phyloP scores from a whole-genome alignment of 2,329 filamentous ascomycete species.

The Cladophialophora yegresii region DNA sequence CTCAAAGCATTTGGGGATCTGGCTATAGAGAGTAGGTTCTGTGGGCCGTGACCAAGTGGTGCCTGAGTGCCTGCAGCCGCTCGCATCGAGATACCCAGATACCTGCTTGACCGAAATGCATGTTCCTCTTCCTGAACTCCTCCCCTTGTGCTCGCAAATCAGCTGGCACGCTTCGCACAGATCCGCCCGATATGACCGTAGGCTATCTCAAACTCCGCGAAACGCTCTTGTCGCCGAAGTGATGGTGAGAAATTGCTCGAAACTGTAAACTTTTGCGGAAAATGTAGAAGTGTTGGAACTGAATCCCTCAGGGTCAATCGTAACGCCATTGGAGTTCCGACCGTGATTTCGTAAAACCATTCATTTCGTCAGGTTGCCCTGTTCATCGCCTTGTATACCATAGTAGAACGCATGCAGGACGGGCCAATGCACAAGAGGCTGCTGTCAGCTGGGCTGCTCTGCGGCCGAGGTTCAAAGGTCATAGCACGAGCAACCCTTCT shows the following conservation, averaged over 20 bases:
- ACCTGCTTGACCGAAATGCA: conserved; percentile 5
- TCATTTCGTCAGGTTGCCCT: conserved; percentile 29
- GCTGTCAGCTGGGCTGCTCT: conserved; percentile 1
- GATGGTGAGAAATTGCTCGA: neutral
- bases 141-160: neutral
- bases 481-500: neutral
- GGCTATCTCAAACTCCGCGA: conserved; percentile 11
- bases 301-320: neutral
- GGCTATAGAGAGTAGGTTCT: conserved; percentile 15
- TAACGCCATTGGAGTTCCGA: conserved; percentile 17
- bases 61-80: neutral
- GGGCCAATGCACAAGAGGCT: neutral
- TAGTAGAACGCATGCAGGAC: neutral
- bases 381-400: neutral
- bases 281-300: conserved; percentile 1
- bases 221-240: neutral
- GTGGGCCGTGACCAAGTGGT: too few species aligned
- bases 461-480: neutral
- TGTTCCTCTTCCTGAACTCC: neutral
- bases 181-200: conserved; percentile 3
- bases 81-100: neutral
- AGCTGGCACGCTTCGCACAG: neutral
- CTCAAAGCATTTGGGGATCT: neutral
- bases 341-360: conserved; percentile 30
- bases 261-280: conserved; percentile 16